These are phyloP conservation scores for Ophiosphaerella narmari DNA, from an alignment of 2,329 filamentous ascomycete species.

Conservation along the genomic window DNA sequence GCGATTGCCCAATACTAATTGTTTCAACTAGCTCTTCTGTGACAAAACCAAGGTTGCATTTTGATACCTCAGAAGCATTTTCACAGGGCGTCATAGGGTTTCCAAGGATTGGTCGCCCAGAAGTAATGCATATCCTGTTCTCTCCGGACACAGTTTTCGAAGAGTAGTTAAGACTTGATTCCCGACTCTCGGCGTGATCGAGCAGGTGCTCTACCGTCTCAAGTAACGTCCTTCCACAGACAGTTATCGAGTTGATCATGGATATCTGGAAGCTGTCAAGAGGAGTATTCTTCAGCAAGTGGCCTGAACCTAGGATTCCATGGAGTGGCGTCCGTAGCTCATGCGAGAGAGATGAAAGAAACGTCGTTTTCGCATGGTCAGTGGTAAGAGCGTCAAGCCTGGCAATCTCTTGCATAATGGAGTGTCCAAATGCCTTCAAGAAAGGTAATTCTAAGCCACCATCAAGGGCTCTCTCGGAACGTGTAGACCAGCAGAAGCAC, in stretches of 20 bases:
- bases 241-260: conserved; percentile 48
- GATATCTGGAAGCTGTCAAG: conserved; percentile 48
- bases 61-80: not conserved
- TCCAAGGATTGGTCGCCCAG: conserved; percentile 18
- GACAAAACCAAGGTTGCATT: conserved; percentile 14
- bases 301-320: conserved; percentile 47
- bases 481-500: conserved; percentile 29
- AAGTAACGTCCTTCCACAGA: conserved; percentile 54
- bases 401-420: conserved; percentile 60
- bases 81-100: conserved; percentile 16
- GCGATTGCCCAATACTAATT: conserved; percentile 14
- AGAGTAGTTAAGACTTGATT: conserved; percentile 40
- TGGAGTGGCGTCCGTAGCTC: conserved; percentile 54
- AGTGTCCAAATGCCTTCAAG: conserved; percentile 41
- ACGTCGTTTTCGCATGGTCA: conserved; percentile 52
- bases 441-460: conserved; percentile 23
- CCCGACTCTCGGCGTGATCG: conserved; percentile 23
- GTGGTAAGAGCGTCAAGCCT: conserved; percentile 48
- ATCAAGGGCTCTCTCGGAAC: conserved; percentile 20
- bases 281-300: conserved; percentile 52
- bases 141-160: conserved; percentile 27
- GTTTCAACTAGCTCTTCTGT: conserved; percentile 14
- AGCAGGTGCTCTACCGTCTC: conserved; percentile 43
- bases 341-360: conserved; percentile 57
- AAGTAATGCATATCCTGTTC: conserved; percentile 20